Conservation (phyloP, 1,139 yeast species). For the Taphrina wiesneri region DNA sequence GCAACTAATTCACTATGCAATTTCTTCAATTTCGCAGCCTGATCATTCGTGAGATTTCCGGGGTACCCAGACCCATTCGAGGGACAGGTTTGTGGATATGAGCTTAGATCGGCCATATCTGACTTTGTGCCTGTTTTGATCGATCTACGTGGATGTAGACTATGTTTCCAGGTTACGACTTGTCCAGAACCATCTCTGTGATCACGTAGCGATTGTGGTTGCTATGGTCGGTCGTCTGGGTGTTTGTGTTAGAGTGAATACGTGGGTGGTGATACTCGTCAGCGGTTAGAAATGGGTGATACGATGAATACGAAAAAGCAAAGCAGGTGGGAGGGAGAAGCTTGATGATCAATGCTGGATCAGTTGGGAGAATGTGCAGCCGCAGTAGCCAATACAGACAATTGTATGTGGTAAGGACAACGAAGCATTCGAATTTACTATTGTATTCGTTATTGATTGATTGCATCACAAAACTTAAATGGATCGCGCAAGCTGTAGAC, state of each 20-base stretch:
- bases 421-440: too few species aligned
- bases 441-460: too few species aligned
- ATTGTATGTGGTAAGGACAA: too few species aligned
- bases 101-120: constrained; percentile 13
- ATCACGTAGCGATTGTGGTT: neutral
- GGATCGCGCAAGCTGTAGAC: too few species aligned
- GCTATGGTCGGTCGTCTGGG: neutral
- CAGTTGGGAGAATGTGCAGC: too few species aligned
- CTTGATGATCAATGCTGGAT: too few species aligned
- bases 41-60: constrained; percentile 72
- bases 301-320: neutral
- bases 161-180: too few species aligned
- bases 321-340: too few species aligned
- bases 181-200: too few species aligned
- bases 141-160: too few species aligned
- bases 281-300: neutral
- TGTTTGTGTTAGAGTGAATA: neutral
- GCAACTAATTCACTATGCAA: constrained; percentile 61
- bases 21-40: constrained; percentile 59
- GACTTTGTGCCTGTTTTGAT: neutral
- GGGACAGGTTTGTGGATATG: constrained; percentile 31
- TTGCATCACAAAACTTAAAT: too few species aligned
- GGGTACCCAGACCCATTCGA: constrained; percentile 28
- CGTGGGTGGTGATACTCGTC: neutral
- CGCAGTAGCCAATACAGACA: too few species aligned